A percentile compares a stretch with the other conserved stretches of the same genome.
Evolutionary conservation across 1,284 basidiomycete genomes (phyloP).

Genomic region (Apiotrichum veenhuisii): DNA sequence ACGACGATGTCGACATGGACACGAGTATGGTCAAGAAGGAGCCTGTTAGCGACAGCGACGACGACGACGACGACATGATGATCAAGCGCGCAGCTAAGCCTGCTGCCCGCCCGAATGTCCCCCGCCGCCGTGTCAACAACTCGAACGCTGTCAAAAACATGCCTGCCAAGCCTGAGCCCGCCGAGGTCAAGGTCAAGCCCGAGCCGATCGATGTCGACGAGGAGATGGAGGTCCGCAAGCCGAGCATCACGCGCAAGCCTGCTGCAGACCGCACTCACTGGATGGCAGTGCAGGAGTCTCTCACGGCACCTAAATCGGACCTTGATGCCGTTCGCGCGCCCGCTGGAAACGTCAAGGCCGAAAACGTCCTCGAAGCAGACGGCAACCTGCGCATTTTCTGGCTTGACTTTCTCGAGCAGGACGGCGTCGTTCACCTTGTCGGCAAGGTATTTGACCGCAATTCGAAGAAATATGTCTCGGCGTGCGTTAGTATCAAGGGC

Average conservation of each 20-base stretch:
- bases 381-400: slow-evolving; percentile 83
- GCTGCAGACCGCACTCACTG: slow-evolving; percentile 58
- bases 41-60: slow-evolving; percentile 43
- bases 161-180: slow-evolving; percentile 51
- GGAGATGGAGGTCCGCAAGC: slow-evolving; percentile 27
- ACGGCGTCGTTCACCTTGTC: slow-evolving; percentile 69
- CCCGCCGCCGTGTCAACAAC: slow-evolving; percentile 49
- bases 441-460: slow-evolving; percentile 81
- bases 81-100: slow-evolving; percentile 17
- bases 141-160: slow-evolving; percentile 42
- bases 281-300: slow-evolving; percentile 66
- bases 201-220: slow-evolving; percentile 19
- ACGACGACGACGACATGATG: slow-evolving; percentile 41
- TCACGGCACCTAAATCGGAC: slow-evolving; percentile 31
- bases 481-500: slow-evolving; percentile 78
- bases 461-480: slow-evolving; percentile 70
- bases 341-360: slow-evolving; percentile 50
- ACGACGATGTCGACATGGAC: neutral
- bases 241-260: slow-evolving; percentile 30
- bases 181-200: slow-evolving; percentile 4
- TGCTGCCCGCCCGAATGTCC: slow-evolving; percentile 14
- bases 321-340: slow-evolving; percentile 47
- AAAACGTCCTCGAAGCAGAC: slow-evolving; percentile 59
- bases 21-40: slow-evolving; percentile 43
- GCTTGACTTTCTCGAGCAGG: slow-evolving; percentile 83